These are phyloP conservation scores for Westerdykella aurantiaca DNA, from an alignment of 2,329 filamentous ascomycete genomes.

Conservation along the genomic window DNA sequence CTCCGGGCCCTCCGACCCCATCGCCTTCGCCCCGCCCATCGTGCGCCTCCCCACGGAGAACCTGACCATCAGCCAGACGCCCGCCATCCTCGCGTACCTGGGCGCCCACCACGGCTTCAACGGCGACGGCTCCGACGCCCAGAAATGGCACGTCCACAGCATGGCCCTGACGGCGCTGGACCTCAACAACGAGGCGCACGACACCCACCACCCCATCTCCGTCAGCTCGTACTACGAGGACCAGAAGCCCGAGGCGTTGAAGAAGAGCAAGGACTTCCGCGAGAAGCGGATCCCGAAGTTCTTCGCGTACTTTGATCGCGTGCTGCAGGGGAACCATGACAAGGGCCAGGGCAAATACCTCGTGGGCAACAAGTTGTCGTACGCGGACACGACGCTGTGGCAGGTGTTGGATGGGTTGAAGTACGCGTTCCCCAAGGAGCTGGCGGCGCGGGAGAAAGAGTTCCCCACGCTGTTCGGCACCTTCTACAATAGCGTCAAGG, in stretches of 20 bases:
- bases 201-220: constrained; percentile 68
- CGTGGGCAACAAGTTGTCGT: constrained; percentile 59
- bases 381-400: constrained; percentile 69
- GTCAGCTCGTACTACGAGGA: constrained; percentile 62
- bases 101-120: constrained; percentile 55
- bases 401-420: constrained; percentile 55
- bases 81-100: constrained; percentile 68
- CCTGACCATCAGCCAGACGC: constrained; percentile 61
- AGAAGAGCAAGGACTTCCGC: constrained; percentile 54
- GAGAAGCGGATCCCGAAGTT: constrained; percentile 64
- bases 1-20: constrained; percentile 50
- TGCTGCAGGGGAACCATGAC: constrained; percentile 54
- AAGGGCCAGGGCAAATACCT: constrained; percentile 58
- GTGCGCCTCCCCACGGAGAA: constrained; percentile 50
- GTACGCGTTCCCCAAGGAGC: constrained; percentile 65
- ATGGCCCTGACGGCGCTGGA: constrained; percentile 67
- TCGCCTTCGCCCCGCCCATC: constrained; percentile 61
- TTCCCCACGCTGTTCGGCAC: constrained; percentile 56
- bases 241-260: constrained; percentile 62
- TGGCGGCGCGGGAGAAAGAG: constrained; percentile 51
- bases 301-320: constrained; percentile 63
- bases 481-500: constrained; percentile 59
- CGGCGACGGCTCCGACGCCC: constrained; percentile 43
- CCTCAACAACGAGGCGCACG: constrained; percentile 65
- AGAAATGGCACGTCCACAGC: constrained; percentile 55